Conservation (phyloP, 2,329 filamentous ascomycete species). For the Epichloe festucae region DNA sequence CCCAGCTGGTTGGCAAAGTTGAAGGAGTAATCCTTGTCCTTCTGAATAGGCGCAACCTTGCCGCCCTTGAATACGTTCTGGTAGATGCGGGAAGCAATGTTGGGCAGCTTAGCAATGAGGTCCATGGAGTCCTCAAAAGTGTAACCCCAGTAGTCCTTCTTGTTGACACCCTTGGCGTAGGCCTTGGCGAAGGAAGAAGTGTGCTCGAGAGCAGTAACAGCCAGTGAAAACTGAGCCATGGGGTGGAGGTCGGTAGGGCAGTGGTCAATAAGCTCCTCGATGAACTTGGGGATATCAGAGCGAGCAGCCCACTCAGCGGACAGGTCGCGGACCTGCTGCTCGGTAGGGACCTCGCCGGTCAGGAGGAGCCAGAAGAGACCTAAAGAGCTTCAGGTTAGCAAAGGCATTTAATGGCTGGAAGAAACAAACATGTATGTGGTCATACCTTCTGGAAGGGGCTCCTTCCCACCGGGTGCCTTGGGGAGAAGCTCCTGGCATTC, state of each 20-base stretch:
- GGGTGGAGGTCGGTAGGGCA: conserved; percentile 98
- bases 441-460: conserved; percentile 87
- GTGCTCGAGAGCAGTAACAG: conserved; percentile 95
- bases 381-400: conserved; percentile 16
- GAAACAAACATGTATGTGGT: not conserved
- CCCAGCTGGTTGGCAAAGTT: conserved; percentile 99
- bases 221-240: conserved; percentile 98
- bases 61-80: conserved; percentile 99
- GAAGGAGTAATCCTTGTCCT: conserved; percentile 98
- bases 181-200: conserved; percentile 96
- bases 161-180: conserved; percentile 97
- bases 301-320: conserved; percentile 98
- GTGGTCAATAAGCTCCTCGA: conserved; percentile 99
- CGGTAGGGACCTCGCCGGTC: conserved; percentile 91
- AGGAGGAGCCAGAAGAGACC: conserved; percentile 99
- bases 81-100: conserved; percentile 97
- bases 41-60: conserved; percentile 90
- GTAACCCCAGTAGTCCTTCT: conserved; percentile 99
- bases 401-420: not conserved
- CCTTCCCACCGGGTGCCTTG: conserved; percentile 90
- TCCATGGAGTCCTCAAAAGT: conserved; percentile 99
- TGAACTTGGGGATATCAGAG: conserved; percentile 91
- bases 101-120: conserved; percentile 97
- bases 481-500: conserved; percentile 93
- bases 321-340: conserved; percentile 96